Base-by-base conservation (phyloP, 805 yeast species). In the Candida loeiensis region DNA sequence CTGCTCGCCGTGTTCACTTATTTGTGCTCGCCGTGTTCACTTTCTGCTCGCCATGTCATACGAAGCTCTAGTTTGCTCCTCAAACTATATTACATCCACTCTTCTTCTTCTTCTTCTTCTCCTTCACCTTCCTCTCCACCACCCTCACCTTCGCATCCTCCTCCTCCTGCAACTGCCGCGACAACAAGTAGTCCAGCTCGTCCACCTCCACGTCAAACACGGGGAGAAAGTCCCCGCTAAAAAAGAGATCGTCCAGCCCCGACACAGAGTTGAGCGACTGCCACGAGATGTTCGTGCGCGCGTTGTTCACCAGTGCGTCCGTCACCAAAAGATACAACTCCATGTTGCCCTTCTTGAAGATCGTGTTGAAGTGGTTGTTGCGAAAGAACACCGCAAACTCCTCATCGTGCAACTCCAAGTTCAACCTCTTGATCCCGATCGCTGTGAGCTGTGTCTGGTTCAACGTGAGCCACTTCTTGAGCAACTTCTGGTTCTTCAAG, bases 341-440 rank as follows among this genome's bases (percentile, higher is more conserved):
- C 32, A 54, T 50, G 40, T 71, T 70, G 20, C 68, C 69, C 16
- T 58, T 57, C 53, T 80, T 81, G 49, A 69, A 74, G 8, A 90
- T 56, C 0, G 96, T 87, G 47, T 76, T 76, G 61, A 86, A 91
- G 58, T 89, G 96, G 58, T 93, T 90, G 60, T 93, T 91, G 54
- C 97, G 73, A 66, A 90, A 93, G 45, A 91, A 75, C 0, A 91
- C 79, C 1, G 81, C 76, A 40, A 81, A 70, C 5, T 80, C 73
- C 30, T 80, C 80, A 12, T 73, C 70, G 1, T 59, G 54, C 19
- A 86, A 55, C 3, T 69, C 52, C 4, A 61, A 56, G 44, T 66
- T 64, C 45, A 85, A 56, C 38, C 64, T 63, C 1, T 55, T 41
- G 11, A 85, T 57, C 0, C 99, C 99, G 35, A 67, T 62, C 1